Evolutionary conservation across 306 rosid genomes (phyloP), one percentile per base, ranked within the genome.

Genomic region (Cucurbita maxima): DNA sequence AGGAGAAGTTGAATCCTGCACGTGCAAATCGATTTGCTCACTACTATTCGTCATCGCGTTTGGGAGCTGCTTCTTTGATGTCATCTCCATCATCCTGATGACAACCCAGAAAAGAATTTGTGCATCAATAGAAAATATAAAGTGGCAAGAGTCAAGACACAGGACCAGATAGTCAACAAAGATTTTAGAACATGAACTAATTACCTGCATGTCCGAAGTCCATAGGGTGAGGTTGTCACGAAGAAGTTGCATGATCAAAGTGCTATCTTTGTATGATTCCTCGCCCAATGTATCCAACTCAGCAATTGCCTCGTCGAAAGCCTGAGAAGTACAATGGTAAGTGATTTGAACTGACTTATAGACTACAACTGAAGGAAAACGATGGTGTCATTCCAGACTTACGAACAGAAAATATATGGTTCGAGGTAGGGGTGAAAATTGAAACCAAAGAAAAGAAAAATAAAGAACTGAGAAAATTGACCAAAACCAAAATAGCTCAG

Each of bases 191-290:
- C 40, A 34, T 69, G 10, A 68, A 19, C 75, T 47, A 47, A 67
- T 19, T 79, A 91, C 99, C 97, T 95, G 99, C 99, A 95, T 91
- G 82, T 95, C 99, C 14, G 96, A 95, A 75, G 97, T 95, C 97
- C 99, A 95, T 11, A 95, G 96, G 56, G 99, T 91, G 80, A 95
- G 96, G 85, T 95, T 95, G 68, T 95, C 99, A 66, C 99, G 99
- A 45, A 95, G 99, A 76, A 95, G 91, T 80, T 95, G 97, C 97
- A 95, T 95, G 84, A 95, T 95, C 96, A 95, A 86, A 77, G 99
- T 95, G 89, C 97, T 95, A 61, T 95, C 97, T 88, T 95, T 95
- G 89, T 95, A 95, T 0, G 97, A 95, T 73, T 95, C 99, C 84
- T 91, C 99, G 41, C 97, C 99, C 61, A 95, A 81, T 52, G 97